Evolutionary conservation across 768 basidiomycete species (phyloP), one percentile per base, ranked within the genome.

Genomic region (Tricholoma saponaceum): DNA sequence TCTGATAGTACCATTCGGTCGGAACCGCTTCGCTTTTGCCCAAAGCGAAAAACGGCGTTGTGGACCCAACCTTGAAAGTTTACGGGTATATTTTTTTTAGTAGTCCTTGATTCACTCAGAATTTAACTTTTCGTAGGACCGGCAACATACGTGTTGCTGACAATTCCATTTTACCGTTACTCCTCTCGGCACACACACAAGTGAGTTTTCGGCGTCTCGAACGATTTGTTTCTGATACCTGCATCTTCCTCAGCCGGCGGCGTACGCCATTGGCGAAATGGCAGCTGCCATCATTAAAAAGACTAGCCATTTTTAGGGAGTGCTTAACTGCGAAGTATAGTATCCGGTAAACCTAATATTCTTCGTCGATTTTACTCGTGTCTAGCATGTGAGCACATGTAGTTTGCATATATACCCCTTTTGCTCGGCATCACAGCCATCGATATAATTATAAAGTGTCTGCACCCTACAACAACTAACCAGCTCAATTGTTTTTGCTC

Each of bases 71-170:
- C 30, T 54, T 68, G 10, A 68, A 55, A 52, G 67, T 68, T 55
- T 69, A 68, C 51, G 63, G 66, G 66, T 66, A 51, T 41, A 62
- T 58, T 32, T 2, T 16, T 56, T 5, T 16, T 33, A 44, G 14
- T 26, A 13, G 16, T 32, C 18, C 20, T 56, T 14, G 10, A 0
- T 50, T 39, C 8, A 30, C 12, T 32, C 0, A 12, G 23, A 39
- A 10, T 22, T 49, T 41, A 57, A 28, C 61, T 64, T 69, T 74
- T 0, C 70, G 68, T 59, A 79, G 78, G 13, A 78, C 78, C 1
- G 62, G 58, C 16, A 82, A 82, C 57, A 44, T 82, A 22, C 76
- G 81, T 9, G 77, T 83, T 20, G 77, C 70, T 12, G 81, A 82
- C 60, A 50, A 72, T 3, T 79, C 77, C 2, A 64, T 81, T 43